Conservation (phyloP, 352 stramenopile genomes). For the Phytophthora quininea region DNA sequence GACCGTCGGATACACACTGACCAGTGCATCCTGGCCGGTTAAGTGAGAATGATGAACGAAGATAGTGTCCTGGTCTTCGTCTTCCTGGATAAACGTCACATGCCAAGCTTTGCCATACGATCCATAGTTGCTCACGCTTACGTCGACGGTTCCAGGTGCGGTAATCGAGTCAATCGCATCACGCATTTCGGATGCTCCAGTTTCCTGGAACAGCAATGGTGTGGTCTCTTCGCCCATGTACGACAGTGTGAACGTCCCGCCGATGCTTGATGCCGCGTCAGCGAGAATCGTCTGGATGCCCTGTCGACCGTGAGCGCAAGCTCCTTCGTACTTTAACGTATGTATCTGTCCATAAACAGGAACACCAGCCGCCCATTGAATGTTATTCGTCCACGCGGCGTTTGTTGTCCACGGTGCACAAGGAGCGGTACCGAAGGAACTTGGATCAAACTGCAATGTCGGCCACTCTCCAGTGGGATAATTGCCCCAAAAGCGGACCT, state of each 20-base stretch:
- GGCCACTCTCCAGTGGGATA: conserved; percentile 79
- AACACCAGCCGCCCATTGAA: conserved; percentile 14
- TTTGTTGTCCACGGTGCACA: conserved; percentile 37
- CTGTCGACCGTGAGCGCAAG: conserved; percentile 49
- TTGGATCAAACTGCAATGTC: conserved; percentile 58
- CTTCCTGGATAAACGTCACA: conserved; percentile 88
- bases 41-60: conserved; percentile 77
- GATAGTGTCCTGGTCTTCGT: conserved; percentile 69
- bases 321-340: conserved; percentile 72
- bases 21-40: conserved; percentile 70
- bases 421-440: conserved; percentile 36
- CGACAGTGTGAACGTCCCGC: conserved; percentile 90
- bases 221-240: conserved; percentile 86
- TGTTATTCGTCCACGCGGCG: background rate
- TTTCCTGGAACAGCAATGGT: conserved; percentile 73
- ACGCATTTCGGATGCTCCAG: conserved; percentile 80
- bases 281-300: conserved; percentile 77
- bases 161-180: conserved; percentile 91
- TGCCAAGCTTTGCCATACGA: conserved; percentile 86
- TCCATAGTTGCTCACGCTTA: conserved; percentile 71
- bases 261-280: conserved; percentile 79
- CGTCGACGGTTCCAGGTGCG: conserved; percentile 75
- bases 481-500: conserved; percentile 69
- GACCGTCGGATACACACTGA: conserved; percentile 74
- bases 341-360: conserved; percentile 64